These are phyloP conservation scores for Metroxylon sagu DNA, from an alignment of 176 grass and related monocot species.

Conservation along the genomic window DNA sequence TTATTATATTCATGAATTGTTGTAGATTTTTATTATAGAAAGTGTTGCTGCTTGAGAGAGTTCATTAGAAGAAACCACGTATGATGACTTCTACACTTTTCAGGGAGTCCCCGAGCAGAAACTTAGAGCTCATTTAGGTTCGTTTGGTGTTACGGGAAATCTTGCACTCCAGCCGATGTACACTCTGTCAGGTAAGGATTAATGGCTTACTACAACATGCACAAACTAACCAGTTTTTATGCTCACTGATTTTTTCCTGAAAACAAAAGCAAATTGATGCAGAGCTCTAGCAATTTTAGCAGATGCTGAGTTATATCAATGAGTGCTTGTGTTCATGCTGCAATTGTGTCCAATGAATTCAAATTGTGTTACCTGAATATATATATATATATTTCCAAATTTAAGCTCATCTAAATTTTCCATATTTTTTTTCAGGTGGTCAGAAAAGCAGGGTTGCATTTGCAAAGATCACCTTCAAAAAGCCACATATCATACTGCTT, in stretches of 20 bases:
- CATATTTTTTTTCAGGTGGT: constrained; percentile 54
- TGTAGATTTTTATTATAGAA: no score
- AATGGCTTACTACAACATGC: no score
- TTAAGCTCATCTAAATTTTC: constrained; percentile 11
- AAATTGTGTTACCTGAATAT: neutral
- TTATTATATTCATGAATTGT: no score
- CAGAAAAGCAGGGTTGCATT: constrained; percentile 97
- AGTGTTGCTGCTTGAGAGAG: no score
- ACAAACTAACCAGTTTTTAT: no score
- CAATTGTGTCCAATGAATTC: no score
- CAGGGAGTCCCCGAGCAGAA: constrained; percentile 97
- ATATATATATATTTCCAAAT: neutral
- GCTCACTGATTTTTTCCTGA: neutral
- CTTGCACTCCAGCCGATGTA: constrained; percentile 96
- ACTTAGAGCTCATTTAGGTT: constrained; percentile 86
- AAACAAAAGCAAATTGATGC: neutral
- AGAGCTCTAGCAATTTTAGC: neutral
- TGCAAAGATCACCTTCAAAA: constrained; percentile 95
- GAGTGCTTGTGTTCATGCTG: no score
- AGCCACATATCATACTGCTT: constrained; percentile 90
- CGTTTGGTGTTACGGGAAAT: constrained; percentile 74
- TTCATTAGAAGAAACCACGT: no score
- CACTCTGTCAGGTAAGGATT: constrained; percentile 63
- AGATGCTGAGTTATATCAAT: no score
- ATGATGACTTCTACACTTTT: constrained; percentile 14